These are phyloP conservation scores for Rhodotorula babjevae DNA, from an alignment of 768 basidiomycete genomes.

Conservation along the genomic window DNA sequence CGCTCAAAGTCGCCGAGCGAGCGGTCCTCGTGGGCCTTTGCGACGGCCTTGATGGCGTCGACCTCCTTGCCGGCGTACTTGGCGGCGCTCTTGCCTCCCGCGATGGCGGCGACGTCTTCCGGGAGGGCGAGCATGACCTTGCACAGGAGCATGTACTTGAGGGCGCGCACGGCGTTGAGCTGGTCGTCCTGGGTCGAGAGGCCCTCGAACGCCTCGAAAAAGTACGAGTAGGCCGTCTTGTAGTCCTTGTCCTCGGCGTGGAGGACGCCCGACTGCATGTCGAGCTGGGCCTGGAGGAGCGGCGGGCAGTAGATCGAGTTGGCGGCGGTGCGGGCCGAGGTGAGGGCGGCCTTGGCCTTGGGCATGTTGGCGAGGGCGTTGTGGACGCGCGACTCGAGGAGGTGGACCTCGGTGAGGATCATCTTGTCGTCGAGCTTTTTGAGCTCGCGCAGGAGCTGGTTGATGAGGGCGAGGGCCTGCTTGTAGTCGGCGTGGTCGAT, in stretches of 20 bases:
- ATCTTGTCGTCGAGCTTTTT: slow-evolving; percentile 94
- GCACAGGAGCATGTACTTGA: slow-evolving; percentile 97
- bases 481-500: slow-evolving; percentile 72
- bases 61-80: slow-evolving; percentile 87
- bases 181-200: slow-evolving; percentile 65
- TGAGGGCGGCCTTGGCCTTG: slow-evolving; percentile 88
- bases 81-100: slow-evolving; percentile 77
- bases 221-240: slow-evolving; percentile 93
- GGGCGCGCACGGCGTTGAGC: slow-evolving; percentile 65
- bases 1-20: slow-evolving; percentile 85
- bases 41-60: slow-evolving; percentile 92
- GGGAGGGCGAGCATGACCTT: slow-evolving; percentile 97
- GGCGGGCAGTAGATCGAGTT: slow-evolving; percentile 92
- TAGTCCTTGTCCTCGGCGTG: slow-evolving; percentile 98
- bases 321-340: slow-evolving; percentile 85
- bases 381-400: slow-evolving; percentile 86
- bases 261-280: slow-evolving; percentile 71
- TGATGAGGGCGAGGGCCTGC: slow-evolving; percentile 73
- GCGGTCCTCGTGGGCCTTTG: slow-evolving; percentile 85
- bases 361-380: slow-evolving; percentile 81
- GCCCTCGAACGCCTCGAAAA: slow-evolving; percentile 93
- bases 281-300: slow-evolving; percentile 58
- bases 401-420: slow-evolving; percentile 92
- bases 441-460: slow-evolving; percentile 80
- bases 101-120: slow-evolving; percentile 82